These are phyloP conservation scores for Ophiosphaerella narmari DNA, from an alignment of 2,329 filamentous ascomycete species.

Conservation along the genomic window DNA sequence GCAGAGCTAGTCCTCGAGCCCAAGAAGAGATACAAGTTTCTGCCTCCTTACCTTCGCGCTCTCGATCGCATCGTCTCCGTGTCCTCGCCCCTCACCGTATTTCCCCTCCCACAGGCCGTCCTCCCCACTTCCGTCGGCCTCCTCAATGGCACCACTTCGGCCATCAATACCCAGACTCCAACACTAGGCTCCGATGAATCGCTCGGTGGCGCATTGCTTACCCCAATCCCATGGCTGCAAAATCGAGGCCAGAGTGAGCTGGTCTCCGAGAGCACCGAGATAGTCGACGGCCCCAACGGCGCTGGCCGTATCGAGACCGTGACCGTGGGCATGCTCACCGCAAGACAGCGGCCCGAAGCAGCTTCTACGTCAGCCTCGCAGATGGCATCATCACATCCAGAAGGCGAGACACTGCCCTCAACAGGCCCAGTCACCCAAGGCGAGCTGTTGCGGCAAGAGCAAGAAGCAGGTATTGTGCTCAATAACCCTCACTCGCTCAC, in stretches of 20 bases:
- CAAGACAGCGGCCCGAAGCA: constrained; percentile 16
- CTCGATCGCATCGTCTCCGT: constrained; percentile 90
- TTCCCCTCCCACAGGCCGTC: constrained; percentile 76
- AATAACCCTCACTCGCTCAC: constrained; percentile 45
- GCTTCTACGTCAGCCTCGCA: constrained; percentile 21
- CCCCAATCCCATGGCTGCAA: constrained; percentile 87
- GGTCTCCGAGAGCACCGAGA: constrained; percentile 76
- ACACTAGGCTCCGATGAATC: constrained; percentile 81
- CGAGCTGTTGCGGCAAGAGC: constrained; percentile 83
- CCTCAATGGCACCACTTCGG: constrained; percentile 64
- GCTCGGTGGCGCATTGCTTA: constrained; percentile 86
- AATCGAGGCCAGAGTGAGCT: constrained; percentile 60
- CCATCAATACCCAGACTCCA: constrained; percentile 42
- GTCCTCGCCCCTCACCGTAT: constrained; percentile 77
- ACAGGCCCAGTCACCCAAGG: constrained; percentile 67
- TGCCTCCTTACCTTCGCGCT: constrained; percentile 86
- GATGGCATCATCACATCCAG: constrained; percentile 40
- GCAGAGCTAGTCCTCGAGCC: constrained; percentile 83
- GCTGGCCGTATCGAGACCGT: constrained; percentile 81
- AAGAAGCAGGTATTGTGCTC: constrained; percentile 78
- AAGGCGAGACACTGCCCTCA: constrained; percentile 43
- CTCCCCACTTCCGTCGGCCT: constrained; percentile 53
- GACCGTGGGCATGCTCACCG: constrained; percentile 65
- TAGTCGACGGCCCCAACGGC: constrained; percentile 80
- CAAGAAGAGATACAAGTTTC: constrained; percentile 75